A percentile compares a stretch with the other conserved stretches of the same genome.
Conservation (phyloP, 1,284 basidiomycete species). For the Naganishia albida region DNA sequence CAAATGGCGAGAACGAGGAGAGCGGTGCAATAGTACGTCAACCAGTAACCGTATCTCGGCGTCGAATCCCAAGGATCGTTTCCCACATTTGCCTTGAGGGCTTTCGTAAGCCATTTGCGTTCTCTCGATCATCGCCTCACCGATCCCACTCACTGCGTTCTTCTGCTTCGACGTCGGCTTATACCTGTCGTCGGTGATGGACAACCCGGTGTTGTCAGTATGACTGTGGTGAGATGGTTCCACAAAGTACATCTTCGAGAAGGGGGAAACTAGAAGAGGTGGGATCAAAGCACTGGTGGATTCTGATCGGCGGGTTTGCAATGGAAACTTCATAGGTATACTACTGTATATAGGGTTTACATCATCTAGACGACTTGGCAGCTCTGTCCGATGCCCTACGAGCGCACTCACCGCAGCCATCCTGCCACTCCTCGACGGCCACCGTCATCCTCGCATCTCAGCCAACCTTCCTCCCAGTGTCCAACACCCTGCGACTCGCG, state of each 20-base stretch:
- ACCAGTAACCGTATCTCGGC: slow-evolving; percentile 25
- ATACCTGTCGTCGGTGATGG: slow-evolving; percentile 2
- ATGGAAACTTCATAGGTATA: too few species aligned
- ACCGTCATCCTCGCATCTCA: too few species aligned
- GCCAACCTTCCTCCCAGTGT: too few species aligned
- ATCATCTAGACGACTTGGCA: too few species aligned
- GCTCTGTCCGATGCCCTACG: too few species aligned
- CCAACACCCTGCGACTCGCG: too few species aligned
- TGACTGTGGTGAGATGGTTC: slow-evolving; percentile 18
- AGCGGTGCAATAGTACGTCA: slow-evolving; percentile 25
- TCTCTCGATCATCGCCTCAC: not conserved
- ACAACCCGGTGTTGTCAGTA: slow-evolving; percentile 13
- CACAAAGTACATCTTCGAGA: slow-evolving; percentile 4
- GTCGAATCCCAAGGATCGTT: slow-evolving; percentile 22
- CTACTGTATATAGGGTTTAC: too few species aligned
- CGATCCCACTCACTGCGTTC: slow-evolving; percentile 10
- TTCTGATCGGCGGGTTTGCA: too few species aligned
- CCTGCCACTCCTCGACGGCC: too few species aligned
- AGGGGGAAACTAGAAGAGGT: too few species aligned
- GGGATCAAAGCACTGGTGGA: too few species aligned
- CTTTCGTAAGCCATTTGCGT: not conserved
- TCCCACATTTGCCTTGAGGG: slow-evolving; percentile 13
- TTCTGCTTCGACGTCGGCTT: slow-evolving; percentile 25
- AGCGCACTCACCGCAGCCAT: too few species aligned
- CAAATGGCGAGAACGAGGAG: slow-evolving; percentile 11